Evolutionary conservation across 140 eudicot species (phyloP), one percentile per base, ranked within the genome.

Genomic region (Oenanthe javanica): DNA sequence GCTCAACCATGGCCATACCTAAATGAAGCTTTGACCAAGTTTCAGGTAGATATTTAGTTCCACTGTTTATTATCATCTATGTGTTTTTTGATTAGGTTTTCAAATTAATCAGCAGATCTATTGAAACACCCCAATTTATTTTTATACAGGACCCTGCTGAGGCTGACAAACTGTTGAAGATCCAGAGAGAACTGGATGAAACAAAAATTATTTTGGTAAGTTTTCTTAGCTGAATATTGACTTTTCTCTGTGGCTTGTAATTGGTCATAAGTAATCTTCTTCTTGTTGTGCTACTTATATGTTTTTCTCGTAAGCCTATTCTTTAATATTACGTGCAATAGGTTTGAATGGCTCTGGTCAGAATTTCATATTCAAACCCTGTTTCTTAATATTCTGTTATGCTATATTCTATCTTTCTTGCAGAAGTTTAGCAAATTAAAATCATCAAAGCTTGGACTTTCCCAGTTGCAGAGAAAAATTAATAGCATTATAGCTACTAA

Each of bases 121-220:
- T 21, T 15, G 46, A 75, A n/a, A 70, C 47, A 15, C 52, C 9
- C 50, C n/a, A 15, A 25, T 77, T 18, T 67, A 6, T 82, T 31
- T 51, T 55, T 2, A 40, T 77, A 23, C 84, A 95, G 99, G 99
- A 95, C 81, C 99, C 99, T 84, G 97, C 99, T 21, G 97, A 95
- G 81, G 99, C 99, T 72, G 99, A 95, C 85, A 95, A 95, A 89
- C 88, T 95, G 87, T 85, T 95, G 88, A 89, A 81, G 84, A 92
- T 95, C 55, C 99, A 95, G 84, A 85, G 97, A 84, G 99, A 95
- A 79, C 83, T 95, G 87, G 99, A 95, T 81, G 99, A 95, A 86
- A 95, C 99, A 38, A 95, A 92, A 89, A 95, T 95, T 80, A 92
- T 95, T 77, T 97, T 95, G 80, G 99, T 95, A 84, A 95, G 99